Evolutionary conservation across 305 asterid species (phyloP).

Genomic region (Solanum hybrid): DNA sequence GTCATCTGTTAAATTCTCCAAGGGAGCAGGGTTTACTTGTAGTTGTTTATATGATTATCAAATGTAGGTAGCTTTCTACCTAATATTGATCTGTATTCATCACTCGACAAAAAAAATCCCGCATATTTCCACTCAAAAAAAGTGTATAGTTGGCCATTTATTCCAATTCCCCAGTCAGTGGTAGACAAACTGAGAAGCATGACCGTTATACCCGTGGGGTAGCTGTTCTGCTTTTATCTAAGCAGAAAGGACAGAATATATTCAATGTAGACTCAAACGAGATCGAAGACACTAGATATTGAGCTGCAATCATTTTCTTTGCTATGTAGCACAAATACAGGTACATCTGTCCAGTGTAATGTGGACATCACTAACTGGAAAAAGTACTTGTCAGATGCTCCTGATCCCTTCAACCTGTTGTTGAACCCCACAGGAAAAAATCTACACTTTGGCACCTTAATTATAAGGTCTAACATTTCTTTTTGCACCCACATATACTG

Average conservation of each 20-base stretch:
- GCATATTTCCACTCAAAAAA: neutral
- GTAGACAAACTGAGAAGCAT: neutral
- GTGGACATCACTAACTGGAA: neutral
- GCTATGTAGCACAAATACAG: neutral
- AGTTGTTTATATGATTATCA: neutral
- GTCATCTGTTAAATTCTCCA: neutral
- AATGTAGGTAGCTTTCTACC: neutral
- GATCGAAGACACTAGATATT: neutral
- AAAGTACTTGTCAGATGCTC: neutral
- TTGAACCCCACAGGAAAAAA: neutral
- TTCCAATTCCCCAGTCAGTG: neutral
- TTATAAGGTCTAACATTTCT: neutral
- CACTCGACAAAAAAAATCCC: neutral
- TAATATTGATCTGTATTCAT: neutral
- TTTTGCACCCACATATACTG: neutral
- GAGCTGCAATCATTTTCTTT: neutral
- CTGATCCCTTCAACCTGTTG: neutral
- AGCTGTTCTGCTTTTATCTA: neutral
- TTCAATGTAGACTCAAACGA: neutral
- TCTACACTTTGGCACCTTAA: neutral
- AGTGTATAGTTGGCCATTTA: neutral
- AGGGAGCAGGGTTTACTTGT: neutral
- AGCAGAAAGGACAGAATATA: neutral
- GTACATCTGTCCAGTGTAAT: neutral
- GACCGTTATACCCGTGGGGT: neutral